Base-by-base conservation (phyloP, 148 eudicot species). In the Fagopyrum homotropicum region DNA sequence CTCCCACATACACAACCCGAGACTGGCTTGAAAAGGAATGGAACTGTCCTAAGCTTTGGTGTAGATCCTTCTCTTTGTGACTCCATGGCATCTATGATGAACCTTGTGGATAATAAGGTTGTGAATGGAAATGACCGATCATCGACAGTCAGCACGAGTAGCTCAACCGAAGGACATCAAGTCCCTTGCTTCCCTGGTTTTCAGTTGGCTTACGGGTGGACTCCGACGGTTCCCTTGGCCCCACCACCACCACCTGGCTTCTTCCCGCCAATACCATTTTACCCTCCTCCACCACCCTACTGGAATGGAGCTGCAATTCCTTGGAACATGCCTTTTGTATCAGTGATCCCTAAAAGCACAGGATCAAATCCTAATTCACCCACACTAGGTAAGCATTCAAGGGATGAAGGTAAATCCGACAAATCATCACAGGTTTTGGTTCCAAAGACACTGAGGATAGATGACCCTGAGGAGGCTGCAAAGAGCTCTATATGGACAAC, bases 401-500 rank as follows among this genome's bases (percentile, higher is more conserved):
- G 97, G 76, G 83, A 91, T 7, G 97, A 89, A 0, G 89, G 40
- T 35, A 35, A 35, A 35, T 35, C 40, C 2, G 40, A 35, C 40
- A 35, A 35, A 35, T 73, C 78, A 1, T 74, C 86, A 29, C 45
- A 35, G 17, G 82, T 94, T 63, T 61, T 94, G 80, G 88, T 90
- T 48, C 98, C 97, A 0, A 94, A 91, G 77, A 94, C 90, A 6
- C 81, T 94, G 80, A 85, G 98, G 78, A 90, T 94, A 7, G 93
- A 91, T 75, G 97, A 94, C 72, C 98, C 92, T 6, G 97, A 94
- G 73, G 98, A 90, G 74, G 93, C 98, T 26, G 96, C 96, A 43
- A 94, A 79, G 84, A 91, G 98, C 82, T 90, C 98, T 15, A 92
- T 94, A 84, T 94, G 97, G 97, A 81, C 82, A 43, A 90, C 96